phyloP scores from a whole-genome alignment of 2,329 filamentous ascomycete genomes.

The Sporothrix variecibatus region DNA sequence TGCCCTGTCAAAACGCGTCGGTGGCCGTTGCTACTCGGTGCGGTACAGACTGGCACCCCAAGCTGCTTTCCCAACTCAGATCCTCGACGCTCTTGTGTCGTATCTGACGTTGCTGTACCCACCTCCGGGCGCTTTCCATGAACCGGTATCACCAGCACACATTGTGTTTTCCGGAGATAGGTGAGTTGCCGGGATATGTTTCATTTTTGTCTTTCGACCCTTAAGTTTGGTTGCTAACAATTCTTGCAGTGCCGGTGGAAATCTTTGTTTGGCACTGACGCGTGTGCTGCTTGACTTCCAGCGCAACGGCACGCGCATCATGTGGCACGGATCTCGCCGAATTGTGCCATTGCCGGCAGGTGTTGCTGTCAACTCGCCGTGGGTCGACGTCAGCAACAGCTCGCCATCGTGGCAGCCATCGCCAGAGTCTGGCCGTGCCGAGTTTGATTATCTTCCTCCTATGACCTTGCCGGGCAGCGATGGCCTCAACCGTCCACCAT shows the following conservation, averaged over 20 bases:
- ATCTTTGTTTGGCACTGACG: slow-evolving; percentile 65
- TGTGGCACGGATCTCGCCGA: slow-evolving; percentile 62
- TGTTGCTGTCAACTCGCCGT: slow-evolving; percentile 64
- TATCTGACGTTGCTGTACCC: slow-evolving; percentile 76
- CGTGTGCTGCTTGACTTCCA: slow-evolving; percentile 68
- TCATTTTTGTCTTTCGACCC: too few relatives aligned
- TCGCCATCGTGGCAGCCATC: slow-evolving; percentile 58
- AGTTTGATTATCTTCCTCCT: slow-evolving; percentile 66
- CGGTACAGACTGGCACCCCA: slow-evolving; percentile 76
- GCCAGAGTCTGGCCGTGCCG: slow-evolving; percentile 32
- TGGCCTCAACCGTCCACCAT: slow-evolving; percentile 43
- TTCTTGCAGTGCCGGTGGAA: slow-evolving; percentile 66
- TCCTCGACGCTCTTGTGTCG: slow-evolving; percentile 71
- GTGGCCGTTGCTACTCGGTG: slow-evolving; percentile 69
- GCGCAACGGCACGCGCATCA: slow-evolving; percentile 49
- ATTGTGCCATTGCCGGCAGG: slow-evolving; percentile 68
- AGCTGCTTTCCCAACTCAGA: slow-evolving; percentile 70
- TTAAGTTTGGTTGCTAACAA: too few relatives aligned
- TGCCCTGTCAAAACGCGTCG: slow-evolving; percentile 65
- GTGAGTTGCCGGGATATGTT: too few relatives aligned
- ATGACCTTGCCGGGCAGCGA: slow-evolving; percentile 37
- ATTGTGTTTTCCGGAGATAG: slow-evolving; percentile 74
- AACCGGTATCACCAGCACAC: slow-evolving; percentile 62
- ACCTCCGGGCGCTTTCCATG: slow-evolving; percentile 66
- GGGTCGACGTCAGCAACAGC: slow-evolving; percentile 69